These are phyloP conservation scores for Solanum ossicruentum DNA, from an alignment of 257 asterid genomes.

Conservation along the genomic window DNA sequence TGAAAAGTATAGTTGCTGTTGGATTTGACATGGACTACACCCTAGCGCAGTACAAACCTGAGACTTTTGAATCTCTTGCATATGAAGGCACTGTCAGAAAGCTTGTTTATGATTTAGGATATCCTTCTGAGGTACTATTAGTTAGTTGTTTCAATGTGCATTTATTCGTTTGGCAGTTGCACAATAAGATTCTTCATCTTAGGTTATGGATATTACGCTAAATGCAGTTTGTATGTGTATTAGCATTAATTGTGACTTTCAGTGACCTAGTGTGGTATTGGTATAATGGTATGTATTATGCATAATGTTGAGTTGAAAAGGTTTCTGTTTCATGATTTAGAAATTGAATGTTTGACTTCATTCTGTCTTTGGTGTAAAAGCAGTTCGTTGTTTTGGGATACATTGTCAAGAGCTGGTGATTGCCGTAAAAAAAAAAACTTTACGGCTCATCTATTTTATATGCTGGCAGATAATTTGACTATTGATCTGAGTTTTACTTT, in stretches of 20 bases:
- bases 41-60: conserved; percentile 83
- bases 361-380: background rate
- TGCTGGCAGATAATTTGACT: background rate
- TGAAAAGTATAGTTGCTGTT: conserved; percentile 80
- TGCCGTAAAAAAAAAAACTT: background rate
- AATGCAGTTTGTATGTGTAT: background rate
- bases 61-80: conserved; percentile 93
- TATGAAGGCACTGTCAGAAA: conserved; percentile 83
- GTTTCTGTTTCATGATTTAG: background rate
- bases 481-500: background rate
- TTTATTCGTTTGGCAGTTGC: background rate
- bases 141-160: background rate
- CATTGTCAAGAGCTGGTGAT: background rate
- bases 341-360: background rate
- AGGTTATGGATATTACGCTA: background rate
- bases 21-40: conserved; percentile 99
- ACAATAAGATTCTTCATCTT: background rate
- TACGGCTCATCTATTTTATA: background rate
- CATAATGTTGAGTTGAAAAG: background rate
- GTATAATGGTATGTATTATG: background rate
- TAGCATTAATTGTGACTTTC: background rate
- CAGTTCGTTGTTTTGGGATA: background rate
- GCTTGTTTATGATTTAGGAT: conserved; percentile 80
- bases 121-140: conserved; percentile 60
- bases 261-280: background rate